Conservation (phyloP, 1,139 yeast genomes). For the Suzukiozyma palmioleophila region DNA sequence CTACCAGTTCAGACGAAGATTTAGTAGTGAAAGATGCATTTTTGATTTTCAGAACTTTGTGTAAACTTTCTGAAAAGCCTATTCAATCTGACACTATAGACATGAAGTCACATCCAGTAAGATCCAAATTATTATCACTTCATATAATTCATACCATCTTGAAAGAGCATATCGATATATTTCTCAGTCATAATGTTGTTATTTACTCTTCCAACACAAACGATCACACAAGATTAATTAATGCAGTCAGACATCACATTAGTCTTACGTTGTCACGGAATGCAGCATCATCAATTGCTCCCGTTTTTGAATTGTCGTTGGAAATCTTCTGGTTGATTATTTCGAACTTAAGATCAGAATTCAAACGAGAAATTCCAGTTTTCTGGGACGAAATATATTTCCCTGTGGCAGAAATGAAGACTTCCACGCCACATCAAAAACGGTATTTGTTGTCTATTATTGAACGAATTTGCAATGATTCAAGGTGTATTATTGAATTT, state of each 20-base stretch:
- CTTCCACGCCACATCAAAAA: conserved; percentile 90
- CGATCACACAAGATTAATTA: conserved; percentile 61
- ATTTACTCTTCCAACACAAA: conserved; percentile 54
- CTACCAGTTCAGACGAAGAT: conserved; percentile 54
- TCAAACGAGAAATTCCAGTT: conserved; percentile 90
- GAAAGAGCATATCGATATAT: conserved; percentile 80
- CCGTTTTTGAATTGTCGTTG: conserved; percentile 86
- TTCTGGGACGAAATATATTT: conserved; percentile 90
- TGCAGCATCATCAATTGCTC: conserved; percentile 88
- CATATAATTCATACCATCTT: conserved; percentile 85
- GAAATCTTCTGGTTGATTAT: conserved; percentile 92
- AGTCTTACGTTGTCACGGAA: conserved; percentile 83
- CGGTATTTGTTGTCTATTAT: conserved; percentile 76
- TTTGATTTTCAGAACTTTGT: conserved; percentile 88
- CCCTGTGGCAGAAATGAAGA: conserved; percentile 88
- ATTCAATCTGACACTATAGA: conserved; percentile 70
- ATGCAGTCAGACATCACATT: conserved; percentile 79
- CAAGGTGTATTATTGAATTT: conserved; percentile 85
- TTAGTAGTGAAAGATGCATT: conserved; percentile 85
- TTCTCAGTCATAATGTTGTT: conserved; percentile 60
- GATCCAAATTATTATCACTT: conserved; percentile 84
- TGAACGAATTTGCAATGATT: conserved; percentile 80
- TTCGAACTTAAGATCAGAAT: conserved; percentile 77
- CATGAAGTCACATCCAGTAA: conserved; percentile 85
- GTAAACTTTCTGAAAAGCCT: conserved; percentile 82